Evolutionary conservation across 495 filamentous ascomycete species (phyloP).

Genomic region (Rhypophila decipiens): DNA sequence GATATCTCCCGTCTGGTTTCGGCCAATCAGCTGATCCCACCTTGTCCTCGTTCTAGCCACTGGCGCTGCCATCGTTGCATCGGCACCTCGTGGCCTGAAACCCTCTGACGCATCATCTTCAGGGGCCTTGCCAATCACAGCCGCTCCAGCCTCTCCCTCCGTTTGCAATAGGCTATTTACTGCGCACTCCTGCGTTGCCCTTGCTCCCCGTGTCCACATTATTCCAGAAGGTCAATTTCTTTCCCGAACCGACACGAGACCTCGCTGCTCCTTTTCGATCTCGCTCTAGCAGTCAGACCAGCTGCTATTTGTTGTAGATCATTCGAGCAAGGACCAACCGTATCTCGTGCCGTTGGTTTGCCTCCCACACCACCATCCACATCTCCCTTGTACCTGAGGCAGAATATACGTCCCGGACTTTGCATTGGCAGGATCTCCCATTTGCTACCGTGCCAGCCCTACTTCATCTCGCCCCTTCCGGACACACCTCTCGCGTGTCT

Average conservation of each 20-base stretch:
- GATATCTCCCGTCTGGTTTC: background rate
- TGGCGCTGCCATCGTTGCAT: slow-evolving; percentile 14
- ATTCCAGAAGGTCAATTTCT: slow-evolving; percentile 1
- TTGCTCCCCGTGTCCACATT: background rate
- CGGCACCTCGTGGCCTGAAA: slow-evolving; percentile 24
- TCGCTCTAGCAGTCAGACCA: background rate
- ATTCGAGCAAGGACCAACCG: background rate
- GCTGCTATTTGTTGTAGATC: slow-evolving; percentile 1
- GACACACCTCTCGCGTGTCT: too few species aligned
- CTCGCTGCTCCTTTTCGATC: background rate
- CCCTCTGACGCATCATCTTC: slow-evolving; percentile 24
- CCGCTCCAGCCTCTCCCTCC: slow-evolving; percentile 2
- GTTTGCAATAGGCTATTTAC: slow-evolving; percentile 9
- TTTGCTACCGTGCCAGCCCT: background rate
- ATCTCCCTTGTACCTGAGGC: too few species aligned
- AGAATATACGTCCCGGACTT: too few species aligned
- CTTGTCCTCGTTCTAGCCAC: background rate
- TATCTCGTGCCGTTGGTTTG: background rate
- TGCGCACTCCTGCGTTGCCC: background rate
- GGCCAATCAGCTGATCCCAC: slow-evolving; percentile 9
- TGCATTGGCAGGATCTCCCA: background rate
- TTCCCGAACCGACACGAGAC: background rate
- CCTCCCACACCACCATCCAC: too few species aligned
- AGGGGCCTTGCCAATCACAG: slow-evolving; percentile 14
- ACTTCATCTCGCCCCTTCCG: slow-evolving; percentile 15